phyloP scores from a whole-genome alignment of 2,329 filamentous ascomycete genomes.

The Didymellaceae sp. region DNA sequence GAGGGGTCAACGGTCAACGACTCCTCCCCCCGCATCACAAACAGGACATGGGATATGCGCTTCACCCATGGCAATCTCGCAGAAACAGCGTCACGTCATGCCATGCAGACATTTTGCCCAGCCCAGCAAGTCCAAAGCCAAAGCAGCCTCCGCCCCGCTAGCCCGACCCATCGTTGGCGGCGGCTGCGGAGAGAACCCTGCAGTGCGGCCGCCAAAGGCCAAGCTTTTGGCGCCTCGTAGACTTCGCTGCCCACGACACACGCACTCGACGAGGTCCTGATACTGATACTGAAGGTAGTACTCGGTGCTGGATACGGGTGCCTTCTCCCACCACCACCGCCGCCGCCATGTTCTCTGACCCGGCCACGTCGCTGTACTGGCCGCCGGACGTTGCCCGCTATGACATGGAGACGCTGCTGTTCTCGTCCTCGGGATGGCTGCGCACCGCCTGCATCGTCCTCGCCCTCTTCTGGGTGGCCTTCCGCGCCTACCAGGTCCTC shows the following conservation, averaged over 20 bases:
- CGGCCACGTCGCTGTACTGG: conserved; percentile 42
- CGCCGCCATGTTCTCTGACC: conserved; percentile 43
- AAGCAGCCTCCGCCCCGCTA: background rate
- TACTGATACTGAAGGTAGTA: no score
- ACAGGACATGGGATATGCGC: background rate
- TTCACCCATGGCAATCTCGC: background rate
- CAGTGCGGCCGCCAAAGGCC: background rate
- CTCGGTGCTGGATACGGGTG: no score
- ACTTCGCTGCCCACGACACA: background rate
- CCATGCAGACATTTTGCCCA: background rate
- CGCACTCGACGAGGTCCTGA: no score
- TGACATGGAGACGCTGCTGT: conserved; percentile 45
- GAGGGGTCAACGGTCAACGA: no score
- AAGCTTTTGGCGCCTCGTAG: background rate
- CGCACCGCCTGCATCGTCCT: conserved; percentile 44
- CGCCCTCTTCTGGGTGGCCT: conserved; percentile 66
- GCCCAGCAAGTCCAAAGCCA: no score
- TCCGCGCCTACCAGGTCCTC: conserved; percentile 85
- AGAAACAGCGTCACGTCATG: background rate
- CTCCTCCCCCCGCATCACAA: no score
- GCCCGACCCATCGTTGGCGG: background rate
- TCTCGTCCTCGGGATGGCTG: conserved; percentile 46
- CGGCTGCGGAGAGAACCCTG: background rate
- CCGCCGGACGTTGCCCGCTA: conserved; percentile 43
- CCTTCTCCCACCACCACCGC: background rate